A percentile compares a stretch with the other conserved stretches of the same genome.
Evolutionary conservation across 768 basidiomycete species (phyloP).

Genomic region (Leccinum fibrillosum): DNA sequence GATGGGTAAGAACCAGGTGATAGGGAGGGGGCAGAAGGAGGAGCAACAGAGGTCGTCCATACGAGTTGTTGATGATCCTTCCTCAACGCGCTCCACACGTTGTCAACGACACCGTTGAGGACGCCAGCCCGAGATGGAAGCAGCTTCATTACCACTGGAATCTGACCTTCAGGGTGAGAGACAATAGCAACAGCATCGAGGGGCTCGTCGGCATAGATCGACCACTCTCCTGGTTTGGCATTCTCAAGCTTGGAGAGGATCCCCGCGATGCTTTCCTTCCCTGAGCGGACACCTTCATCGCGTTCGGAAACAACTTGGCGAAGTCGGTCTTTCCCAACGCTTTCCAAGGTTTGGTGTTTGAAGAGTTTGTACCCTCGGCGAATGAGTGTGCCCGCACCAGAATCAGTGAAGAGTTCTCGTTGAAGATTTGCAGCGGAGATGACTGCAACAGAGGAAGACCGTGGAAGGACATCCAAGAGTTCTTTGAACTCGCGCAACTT

Average conservation of each 20-base stretch:
- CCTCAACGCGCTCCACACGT: conserved; percentile 92
- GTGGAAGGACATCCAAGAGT: conserved; percentile 94
- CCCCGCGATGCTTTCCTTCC: conserved; percentile 81
- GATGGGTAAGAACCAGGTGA: conserved; percentile 3
- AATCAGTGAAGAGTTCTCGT: conserved; percentile 98
- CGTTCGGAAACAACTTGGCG: conserved; percentile 94
- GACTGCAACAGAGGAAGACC: conserved; percentile 96
- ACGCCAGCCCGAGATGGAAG: conserved; percentile 84
- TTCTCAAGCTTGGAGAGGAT: conserved; percentile 60
- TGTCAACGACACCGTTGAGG: conserved; percentile 94
- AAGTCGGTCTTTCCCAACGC: conserved; percentile 89
- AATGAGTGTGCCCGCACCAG: conserved; percentile 96
- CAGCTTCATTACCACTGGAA: conserved; percentile 90
- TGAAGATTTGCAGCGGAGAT: conserved; percentile 91
- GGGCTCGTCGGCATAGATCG: conserved; percentile 98
- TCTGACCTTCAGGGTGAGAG: conserved; percentile 83
- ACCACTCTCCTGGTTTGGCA: conserved; percentile 80
- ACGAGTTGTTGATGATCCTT: conserved; percentile 92
- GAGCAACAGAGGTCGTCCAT: conserved; percentile 86
- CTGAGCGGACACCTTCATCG: conserved; percentile 85
- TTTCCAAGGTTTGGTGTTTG: conserved; percentile 78
- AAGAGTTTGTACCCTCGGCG: conserved; percentile 98
- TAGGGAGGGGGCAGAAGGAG: conserved; percentile 11
- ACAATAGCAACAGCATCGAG: conserved; percentile 94
- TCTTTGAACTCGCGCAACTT: conserved; percentile 99